Percentiles rank a stretch among this genome's conserved stretches.
These are phyloP conservation scores for Pseudocercospora musae DNA, from an alignment of 2,329 filamentous ascomycete genomes.

Conservation along the genomic window DNA sequence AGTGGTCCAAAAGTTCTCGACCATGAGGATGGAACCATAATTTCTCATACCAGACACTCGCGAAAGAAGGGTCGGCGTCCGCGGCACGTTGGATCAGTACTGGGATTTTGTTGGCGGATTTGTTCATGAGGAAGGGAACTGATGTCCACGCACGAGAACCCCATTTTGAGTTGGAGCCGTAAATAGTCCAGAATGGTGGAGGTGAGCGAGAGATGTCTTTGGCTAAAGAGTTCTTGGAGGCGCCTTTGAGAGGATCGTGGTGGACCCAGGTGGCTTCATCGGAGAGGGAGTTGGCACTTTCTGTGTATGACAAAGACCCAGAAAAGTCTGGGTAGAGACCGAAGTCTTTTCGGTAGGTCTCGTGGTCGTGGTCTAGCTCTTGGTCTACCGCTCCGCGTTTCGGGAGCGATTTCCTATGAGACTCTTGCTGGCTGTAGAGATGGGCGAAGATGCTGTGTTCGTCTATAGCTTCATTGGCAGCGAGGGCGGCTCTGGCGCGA, in stretches of 20 bases:
- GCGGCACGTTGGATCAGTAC: conserved; percentile 8
- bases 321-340: not conserved
- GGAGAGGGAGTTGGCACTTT: not conserved
- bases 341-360: not conserved
- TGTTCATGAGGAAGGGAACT: conserved; percentile 11
- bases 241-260: not conserved
- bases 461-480: not conserved
- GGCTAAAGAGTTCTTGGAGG: not conserved
- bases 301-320: not conserved
- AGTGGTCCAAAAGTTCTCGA: conserved; percentile 11
- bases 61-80: not conserved
- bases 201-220: conserved; percentile 11
- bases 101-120: conserved; percentile 6
- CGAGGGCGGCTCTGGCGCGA: not conserved
- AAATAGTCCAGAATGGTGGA: conserved; percentile 18
- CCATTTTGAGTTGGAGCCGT: not conserved
- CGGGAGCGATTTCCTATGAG: not conserved
- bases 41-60: conserved; percentile 7
- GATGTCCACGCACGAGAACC: conserved; percentile 9
- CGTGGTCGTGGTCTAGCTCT: conserved; percentile 1
- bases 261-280: not conserved
- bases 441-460: conserved; percentile 12
- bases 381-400: not conserved
- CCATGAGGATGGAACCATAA: conserved; percentile 20
- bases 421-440: conserved; percentile 3